Evolutionary conservation across 306 rosid species (phyloP).

Genomic region (Cicer arietinum): DNA sequence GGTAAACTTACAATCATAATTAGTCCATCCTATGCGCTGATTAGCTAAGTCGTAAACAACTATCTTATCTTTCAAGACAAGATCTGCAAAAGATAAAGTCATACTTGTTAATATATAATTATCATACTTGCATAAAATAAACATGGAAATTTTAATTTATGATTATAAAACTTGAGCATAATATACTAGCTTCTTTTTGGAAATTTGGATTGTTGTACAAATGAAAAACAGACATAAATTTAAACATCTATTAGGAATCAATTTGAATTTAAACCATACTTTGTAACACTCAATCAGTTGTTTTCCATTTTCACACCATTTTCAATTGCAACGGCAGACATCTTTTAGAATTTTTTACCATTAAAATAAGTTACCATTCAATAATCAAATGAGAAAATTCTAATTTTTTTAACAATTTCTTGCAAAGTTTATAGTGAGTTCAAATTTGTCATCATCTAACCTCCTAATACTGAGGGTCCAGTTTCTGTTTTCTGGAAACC

Average conservation of each 20-base stretch:
- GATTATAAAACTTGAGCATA: constrained; percentile 19
- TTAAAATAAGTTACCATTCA: constrained; percentile 14
- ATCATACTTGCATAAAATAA: constrained; percentile 15
- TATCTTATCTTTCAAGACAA: constrained; percentile 86
- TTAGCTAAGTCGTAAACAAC: constrained; percentile 80
- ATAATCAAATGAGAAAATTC: constrained; percentile 14
- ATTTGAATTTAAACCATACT: neutral
- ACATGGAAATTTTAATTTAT: neutral
- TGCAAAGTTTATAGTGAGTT: constrained; percentile 8
- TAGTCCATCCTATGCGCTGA: constrained; percentile 84
- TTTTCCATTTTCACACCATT: neutral
- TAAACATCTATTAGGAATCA: constrained; percentile 1
- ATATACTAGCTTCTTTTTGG: neutral
- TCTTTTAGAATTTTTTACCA: constrained; percentile 16
- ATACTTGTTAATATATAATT: neutral
- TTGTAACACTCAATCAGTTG: constrained; percentile 2
- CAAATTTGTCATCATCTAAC: constrained; percentile 51
- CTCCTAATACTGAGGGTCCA: constrained; percentile 91
- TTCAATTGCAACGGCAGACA: neutral
- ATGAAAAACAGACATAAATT: constrained; percentile 18
- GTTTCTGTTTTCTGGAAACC: constrained; percentile 83
- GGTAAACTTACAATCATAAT: constrained; percentile 80
- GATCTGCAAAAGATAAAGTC: constrained; percentile 57
- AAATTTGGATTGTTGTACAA: constrained; percentile 1
- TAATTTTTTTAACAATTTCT: constrained; percentile 6